Evolutionary conservation across 176 grass and related monocot species (phyloP).

Genomic region (Triticum monococcum): DNA sequence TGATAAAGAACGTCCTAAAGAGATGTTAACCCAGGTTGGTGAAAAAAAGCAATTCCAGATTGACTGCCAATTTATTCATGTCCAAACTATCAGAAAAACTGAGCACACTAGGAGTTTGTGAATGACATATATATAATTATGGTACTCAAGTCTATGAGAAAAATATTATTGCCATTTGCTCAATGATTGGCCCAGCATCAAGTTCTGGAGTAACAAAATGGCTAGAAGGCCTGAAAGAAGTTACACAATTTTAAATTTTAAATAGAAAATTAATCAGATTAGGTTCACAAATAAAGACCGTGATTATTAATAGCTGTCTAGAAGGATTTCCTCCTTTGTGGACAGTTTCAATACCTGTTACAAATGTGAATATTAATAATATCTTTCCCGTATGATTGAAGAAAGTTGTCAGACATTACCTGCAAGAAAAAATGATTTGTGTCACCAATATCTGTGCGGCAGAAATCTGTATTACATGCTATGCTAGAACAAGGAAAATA

Average conservation of each 20-base stretch:
- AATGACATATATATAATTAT: background rate
- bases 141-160: background rate
- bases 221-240: slow-evolving; percentile 77
- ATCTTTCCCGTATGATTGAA: slow-evolving; percentile 87
- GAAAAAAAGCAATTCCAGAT: background rate
- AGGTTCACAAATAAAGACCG: background rate
- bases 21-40: background rate
- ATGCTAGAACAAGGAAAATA: background rate
- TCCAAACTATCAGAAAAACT: background rate
- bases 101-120: background rate
- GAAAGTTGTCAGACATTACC: slow-evolving; percentile 73
- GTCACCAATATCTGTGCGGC: background rate
- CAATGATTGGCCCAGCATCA: slow-evolving; percentile 91
- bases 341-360: slow-evolving; percentile 10
- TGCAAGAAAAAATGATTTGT: slow-evolving; percentile 28
- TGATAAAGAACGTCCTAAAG: background rate
- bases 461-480: background rate
- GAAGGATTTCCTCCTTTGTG: slow-evolving; percentile 81
- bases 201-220: slow-evolving; percentile 96
- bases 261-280: background rate
- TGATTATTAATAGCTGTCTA: slow-evolving; percentile 60
- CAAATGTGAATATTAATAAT: slow-evolving; percentile 95
- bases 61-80: background rate
- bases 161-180: slow-evolving; percentile 74
- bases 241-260: background rate